Base-by-base conservation (phyloP, 805 yeast species). In the Wickerhamiella dianesei region DNA sequence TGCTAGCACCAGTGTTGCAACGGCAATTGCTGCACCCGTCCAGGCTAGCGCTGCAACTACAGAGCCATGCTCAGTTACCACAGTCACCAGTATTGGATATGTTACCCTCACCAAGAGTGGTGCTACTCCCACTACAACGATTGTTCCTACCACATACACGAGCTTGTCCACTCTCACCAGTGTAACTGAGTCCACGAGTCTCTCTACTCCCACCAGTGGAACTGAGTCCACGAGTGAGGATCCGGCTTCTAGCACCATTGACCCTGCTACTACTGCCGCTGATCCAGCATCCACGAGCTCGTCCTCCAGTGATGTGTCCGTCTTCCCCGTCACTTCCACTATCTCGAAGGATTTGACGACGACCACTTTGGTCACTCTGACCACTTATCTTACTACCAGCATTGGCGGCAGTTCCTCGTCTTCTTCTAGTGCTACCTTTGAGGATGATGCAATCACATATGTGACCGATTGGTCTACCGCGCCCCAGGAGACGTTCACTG, bases 381-480 rank as follows among this genome's bases (percentile, higher is more conserved):
- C 41, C n/a, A 39, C 21, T n/a, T 36, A 8, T n/a, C 19, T 36
- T n/a, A 39, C 41, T 5, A 20, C n/a, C 14, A 19, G 20, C n/a
- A 20, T 39, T 21, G 14, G 22, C 5, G 4, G 4, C 14, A 19
- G 41, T 18, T 19, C 25, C 25, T 36, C 39, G 19, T 6, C 17
- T 35, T 8, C 41, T 21, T 4, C 8, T 5, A 16, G 19, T 46
- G 36, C 14, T 13, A 5, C 32, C n/a, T 35, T 19, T 4, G n/a
- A 5, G n/a, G 20, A 18, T 21, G 56, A 51, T n/a, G 56, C 41
- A 8, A 47, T 52, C 21, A 47, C 53, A 12, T 49, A 46, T 39
- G 48, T 51, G 21, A 54, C 56, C 4, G 52, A 19, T 32, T 16
- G 44, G 41, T 44, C 51, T 16, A 54, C 57, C 2, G 56, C 50